A percentile compares a stretch with the other conserved stretches of the same genome.
These are phyloP conservation scores for Gaultheria prostrata DNA, from an alignment of 148 eudicot species.

Conservation along the genomic window DNA sequence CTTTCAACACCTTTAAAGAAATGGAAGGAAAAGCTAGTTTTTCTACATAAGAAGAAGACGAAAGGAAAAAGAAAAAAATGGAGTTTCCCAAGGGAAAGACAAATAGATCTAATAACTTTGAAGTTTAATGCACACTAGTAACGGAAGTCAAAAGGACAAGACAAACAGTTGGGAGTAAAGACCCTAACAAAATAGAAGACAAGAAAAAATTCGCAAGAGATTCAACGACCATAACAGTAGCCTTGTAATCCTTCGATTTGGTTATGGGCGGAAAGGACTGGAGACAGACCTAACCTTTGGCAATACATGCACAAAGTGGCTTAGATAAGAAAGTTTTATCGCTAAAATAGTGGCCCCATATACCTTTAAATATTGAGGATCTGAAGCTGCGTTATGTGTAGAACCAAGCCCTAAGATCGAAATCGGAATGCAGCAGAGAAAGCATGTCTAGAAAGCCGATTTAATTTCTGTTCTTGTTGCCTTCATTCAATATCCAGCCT, in stretches of 20 bases:
- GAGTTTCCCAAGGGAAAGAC: background rate
- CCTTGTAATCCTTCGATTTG: background rate
- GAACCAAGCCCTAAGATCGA: background rate
- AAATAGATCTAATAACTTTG: background rate
- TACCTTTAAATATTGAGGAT: background rate
- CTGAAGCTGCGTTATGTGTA: too few species aligned
- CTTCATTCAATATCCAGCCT: background rate
- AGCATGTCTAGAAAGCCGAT: background rate
- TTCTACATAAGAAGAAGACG: background rate
- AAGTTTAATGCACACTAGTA: background rate
- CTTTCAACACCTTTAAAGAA: background rate
- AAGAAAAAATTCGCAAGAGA: background rate
- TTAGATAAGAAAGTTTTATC: background rate
- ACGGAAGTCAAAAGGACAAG: background rate
- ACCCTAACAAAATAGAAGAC: background rate
- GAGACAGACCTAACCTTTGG: background rate
- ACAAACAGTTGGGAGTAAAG: background rate
- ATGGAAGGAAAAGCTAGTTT: background rate
- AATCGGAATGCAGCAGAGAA: background rate
- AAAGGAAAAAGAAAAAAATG: background rate
- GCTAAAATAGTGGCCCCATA: background rate
- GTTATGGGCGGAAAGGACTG: background rate
- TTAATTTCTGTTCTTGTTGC: background rate
- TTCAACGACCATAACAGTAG: background rate
- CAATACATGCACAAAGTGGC: background rate